Base-by-base conservation (phyloP, 73 alveolate genomes). In the Symbiodinium pilosum region DNA sequence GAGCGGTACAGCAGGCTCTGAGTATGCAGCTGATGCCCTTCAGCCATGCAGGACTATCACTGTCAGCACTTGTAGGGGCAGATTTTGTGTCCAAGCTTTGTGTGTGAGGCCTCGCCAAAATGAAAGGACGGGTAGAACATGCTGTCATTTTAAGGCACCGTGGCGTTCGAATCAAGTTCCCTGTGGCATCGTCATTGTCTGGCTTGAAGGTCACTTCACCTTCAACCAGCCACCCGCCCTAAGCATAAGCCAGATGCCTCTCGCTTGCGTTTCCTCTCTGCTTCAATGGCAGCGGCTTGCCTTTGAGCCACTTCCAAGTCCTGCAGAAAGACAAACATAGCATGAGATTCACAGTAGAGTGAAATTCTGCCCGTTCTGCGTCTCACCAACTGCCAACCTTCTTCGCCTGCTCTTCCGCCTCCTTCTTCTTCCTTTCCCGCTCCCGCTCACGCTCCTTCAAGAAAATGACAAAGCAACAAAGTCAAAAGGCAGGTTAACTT, bases 161-260 rank as follows among this genome's bases (percentile, higher is more conserved):
- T n/a, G n/a, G n/a, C n/a, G n/a, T n/a, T n/a, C n/a, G n/a, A n/a
- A n/a, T n/a, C n/a, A n/a, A n/a, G n/a, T n/a, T n/a, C n/a, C n/a
- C n/a, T n/a, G n/a, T n/a, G n/a, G n/a, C n/a, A n/a, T n/a, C n/a
- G n/a, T n/a, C n/a, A n/a, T n/a, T n/a, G n/a, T n/a, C n/a, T n/a
- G n/a, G n/a, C n/a, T n/a, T n/a, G n/a, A n/a, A n/a, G n/a, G n/a
- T n/a, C n/a, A n/a, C n/a, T 75, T 21, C 51, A n/a, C 51, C 11
- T n/a, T 21, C 47, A 36, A 21, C 26, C 52, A 47, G 6, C 52
- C 86, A 0, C 20, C 32, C 38, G n/a, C n/a, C n/a, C n/a, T n/a
- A n/a, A n/a, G n/a, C n/a, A n/a, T n/a, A n/a, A n/a, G n/a, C n/a
- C 75, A 28, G 75, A 18, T 43, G 95, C 95, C 95, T 91, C 97